Base-by-base conservation (phyloP, 805 yeast species). In the Brettanomyces nanus region DNA sequence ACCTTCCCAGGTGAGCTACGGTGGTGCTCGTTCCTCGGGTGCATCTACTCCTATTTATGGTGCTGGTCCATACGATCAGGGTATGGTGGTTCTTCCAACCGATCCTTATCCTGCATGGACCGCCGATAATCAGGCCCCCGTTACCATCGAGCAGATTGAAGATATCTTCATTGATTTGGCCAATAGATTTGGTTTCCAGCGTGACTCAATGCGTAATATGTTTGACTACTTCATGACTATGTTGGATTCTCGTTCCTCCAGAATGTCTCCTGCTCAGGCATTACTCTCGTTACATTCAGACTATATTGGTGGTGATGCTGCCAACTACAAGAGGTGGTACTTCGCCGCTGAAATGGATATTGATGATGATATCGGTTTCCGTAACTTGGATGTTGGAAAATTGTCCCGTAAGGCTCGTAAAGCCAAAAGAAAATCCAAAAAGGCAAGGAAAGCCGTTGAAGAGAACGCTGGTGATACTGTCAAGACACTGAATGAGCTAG, bases 41-140 rank as follows among this genome's bases (percentile, higher is more conserved):
- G 85, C 95, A 31, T 85, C 95, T 2, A 92, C 98, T 30, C 97
- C 98, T 17, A 76, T 85, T 49, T 58, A 58, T 36, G 63, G 63
- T 35, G 65, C 63, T 25, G 59, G 60, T 35, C 63, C 63, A 36
- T 61, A 61, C 43, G 66, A 61, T 44, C 61, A 62, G 48, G 68
- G 66, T 32, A 65, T 66, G 61, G 71, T 79, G 70, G 80, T 85
- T 59, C 51, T 81, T 65, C 71, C 95, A 51, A 77, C 87, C 32
- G 92, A 92, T 61, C 99, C 98, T 25, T 92, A 90, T 61, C 98
- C 99, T 31, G 97, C 98, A 36, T 92, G 98, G 98, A 85, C 96
- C 19, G 95, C 95, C 33, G 97, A 92, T 62, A 89, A 83, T 40
- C 90, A 83, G 60, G 86, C 90, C 19, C 94, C 94, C 10, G 80